A percentile compares a stretch with the other conserved stretches of the same genome.
Evolutionary conservation across 2,329 filamentous ascomycete species (phyloP).

Genomic region (Colletotrichum euphorbiae): DNA sequence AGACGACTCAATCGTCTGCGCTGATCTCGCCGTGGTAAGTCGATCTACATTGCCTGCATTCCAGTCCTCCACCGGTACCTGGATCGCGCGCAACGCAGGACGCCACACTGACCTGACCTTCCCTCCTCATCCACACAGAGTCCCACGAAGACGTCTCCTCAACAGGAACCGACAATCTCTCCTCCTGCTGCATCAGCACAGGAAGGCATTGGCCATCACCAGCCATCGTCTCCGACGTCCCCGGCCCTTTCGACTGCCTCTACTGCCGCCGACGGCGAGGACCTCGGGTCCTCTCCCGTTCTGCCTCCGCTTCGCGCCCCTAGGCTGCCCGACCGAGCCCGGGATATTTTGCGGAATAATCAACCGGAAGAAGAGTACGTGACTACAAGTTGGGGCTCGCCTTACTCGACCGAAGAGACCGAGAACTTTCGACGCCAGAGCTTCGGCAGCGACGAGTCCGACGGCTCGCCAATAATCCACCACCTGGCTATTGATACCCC

Average conservation of each 20-base stretch:
- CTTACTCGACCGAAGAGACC: conserved; percentile 77
- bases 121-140: conserved; percentile 46
- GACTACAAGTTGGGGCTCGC: conserved; percentile 92
- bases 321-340: conserved; percentile 66
- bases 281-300: conserved; percentile 67
- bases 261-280: conserved; percentile 68
- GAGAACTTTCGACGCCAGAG: conserved; percentile 62
- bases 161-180: conserved; percentile 59
- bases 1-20: conserved; percentile 71
- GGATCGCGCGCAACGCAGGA: conserved; percentile 2
- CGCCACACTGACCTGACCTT: conserved; percentile 37
- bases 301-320: conserved; percentile 70
- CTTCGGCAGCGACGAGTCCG: conserved; percentile 69
- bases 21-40: conserved; percentile 69
- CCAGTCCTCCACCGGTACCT: conserved; percentile 4
- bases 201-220: conserved; percentile 61
- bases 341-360: conserved; percentile 64
- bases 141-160: conserved; percentile 67
- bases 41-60: conserved; percentile 31
- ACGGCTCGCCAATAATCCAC: conserved; percentile 71
- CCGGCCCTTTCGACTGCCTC: conserved; percentile 72
- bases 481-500: conserved; percentile 72
- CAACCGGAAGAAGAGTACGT: conserved; percentile 64
- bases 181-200: conserved; percentile 72
- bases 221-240: conserved; percentile 59